phyloP scores from a whole-genome alignment of 768 basidiomycete genomes.

The Calocybe gangraenosa region DNA sequence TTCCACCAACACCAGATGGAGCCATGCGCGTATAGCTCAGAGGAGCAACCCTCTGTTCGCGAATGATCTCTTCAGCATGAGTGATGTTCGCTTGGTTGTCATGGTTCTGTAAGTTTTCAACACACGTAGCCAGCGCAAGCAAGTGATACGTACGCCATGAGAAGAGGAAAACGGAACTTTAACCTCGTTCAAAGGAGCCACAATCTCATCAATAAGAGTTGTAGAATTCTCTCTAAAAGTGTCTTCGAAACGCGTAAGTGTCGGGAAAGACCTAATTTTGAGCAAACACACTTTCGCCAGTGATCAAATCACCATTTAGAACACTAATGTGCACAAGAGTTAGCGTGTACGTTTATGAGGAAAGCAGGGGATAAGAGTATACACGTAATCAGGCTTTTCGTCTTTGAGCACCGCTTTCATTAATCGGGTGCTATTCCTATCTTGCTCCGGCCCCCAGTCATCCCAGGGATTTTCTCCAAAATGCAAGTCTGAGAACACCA shows the following conservation, averaged over 20 bases:
- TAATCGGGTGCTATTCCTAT: conserved; percentile 54
- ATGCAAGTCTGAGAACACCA: conserved; percentile 72
- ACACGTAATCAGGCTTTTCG: conserved; percentile 73
- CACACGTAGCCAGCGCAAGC: too few species aligned
- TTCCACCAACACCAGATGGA: conserved; percentile 59
- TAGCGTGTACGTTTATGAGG: conserved; percentile 1
- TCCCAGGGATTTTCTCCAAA: conserved; percentile 76
- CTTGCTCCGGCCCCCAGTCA: conserved; percentile 62
- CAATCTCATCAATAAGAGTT: conserved; percentile 57
- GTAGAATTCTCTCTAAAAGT: conserved; percentile 69
- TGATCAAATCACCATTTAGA: conserved; percentile 71
- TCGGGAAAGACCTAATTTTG: not conserved
- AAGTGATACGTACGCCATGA: conserved; percentile 50
- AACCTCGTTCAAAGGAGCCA: conserved; percentile 53
- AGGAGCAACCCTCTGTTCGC: conserved; percentile 53
- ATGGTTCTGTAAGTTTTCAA: conserved; percentile 50
- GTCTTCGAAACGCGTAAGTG: conserved; percentile 30
- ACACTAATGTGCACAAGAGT: conserved; percentile 35
- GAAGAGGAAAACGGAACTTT: conserved; percentile 64
- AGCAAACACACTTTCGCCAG: conserved; percentile 55
- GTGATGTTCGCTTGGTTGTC: conserved; percentile 73
- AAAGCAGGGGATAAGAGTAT: conserved; percentile 17
- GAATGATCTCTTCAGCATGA: conserved; percentile 60
- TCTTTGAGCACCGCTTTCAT: conserved; percentile 52
- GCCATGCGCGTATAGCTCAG: conserved; percentile 61